Percentiles rank a stretch among this genome's conserved stretches.
Conservation (phyloP, 352 stramenopile genomes). For the Globisporangium middletonii region DNA sequence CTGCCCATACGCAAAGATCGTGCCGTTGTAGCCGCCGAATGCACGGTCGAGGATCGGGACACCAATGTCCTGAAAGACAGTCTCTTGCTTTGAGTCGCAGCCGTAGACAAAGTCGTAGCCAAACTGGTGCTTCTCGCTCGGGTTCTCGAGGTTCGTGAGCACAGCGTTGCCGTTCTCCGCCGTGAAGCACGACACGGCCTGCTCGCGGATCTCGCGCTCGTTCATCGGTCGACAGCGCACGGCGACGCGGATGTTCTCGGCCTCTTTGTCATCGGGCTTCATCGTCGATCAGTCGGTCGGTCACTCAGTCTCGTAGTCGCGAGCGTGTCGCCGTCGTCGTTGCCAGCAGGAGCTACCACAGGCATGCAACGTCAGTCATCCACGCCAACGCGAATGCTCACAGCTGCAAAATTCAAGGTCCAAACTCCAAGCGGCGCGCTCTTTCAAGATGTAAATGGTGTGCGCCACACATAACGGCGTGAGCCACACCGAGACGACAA, state of each 20-base stretch:
- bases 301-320: background rate
- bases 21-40: constrained; percentile 86
- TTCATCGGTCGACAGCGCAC: constrained; percentile 91
- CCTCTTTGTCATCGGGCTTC: constrained; percentile 76
- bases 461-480: no score
- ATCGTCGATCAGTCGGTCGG: constrained; percentile 16
- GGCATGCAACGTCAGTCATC: background rate
- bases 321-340: background rate
- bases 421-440: no score
- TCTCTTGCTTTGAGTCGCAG: constrained; percentile 62
- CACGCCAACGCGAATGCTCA: background rate
- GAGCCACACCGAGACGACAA: no score
- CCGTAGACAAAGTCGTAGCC: constrained; percentile 88
- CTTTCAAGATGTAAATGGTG: no score
- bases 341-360: background rate
- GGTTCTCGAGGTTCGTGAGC: constrained; percentile 81
- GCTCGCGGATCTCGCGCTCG: constrained; percentile 75
- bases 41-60: constrained; percentile 71
- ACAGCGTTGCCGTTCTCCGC: constrained; percentile 69
- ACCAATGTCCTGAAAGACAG: constrained; percentile 78
- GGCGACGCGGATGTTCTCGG: constrained; percentile 89
- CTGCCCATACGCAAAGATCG: constrained; percentile 89
- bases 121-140: constrained; percentile 77
- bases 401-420: no score
- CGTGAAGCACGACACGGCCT: constrained; percentile 66